phyloP scores from a whole-genome alignment of 371 early-diverging fungal species.

The Syncephalastrum racemosum region DNA sequence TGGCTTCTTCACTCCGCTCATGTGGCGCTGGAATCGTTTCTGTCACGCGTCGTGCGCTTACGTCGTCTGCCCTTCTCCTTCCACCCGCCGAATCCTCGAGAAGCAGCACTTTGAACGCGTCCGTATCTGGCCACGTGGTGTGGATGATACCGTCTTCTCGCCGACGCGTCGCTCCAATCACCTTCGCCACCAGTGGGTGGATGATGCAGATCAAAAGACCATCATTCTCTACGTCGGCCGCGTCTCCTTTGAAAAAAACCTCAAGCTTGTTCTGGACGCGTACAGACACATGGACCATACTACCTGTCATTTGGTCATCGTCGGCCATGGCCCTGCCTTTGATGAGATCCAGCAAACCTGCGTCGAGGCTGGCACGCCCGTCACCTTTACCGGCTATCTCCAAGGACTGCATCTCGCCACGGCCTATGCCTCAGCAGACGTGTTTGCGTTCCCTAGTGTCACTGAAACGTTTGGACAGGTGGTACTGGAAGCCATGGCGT shows the following conservation, averaged over 20 bases:
- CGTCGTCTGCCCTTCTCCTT: conserved; percentile 45
- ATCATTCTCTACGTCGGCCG: conserved; percentile 48
- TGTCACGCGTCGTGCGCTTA: conserved; percentile 40
- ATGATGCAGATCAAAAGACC: conserved; percentile 18
- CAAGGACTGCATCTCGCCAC: conserved; percentile 34
- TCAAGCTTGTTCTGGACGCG: conserved; percentile 38
- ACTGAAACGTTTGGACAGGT: conserved; percentile 57
- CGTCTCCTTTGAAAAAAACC: conserved; percentile 49
- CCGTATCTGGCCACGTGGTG: conserved; percentile 49
- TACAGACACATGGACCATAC: conserved; percentile 42
- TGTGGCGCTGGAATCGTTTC: conserved; percentile 52
- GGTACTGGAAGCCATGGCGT: conserved; percentile 49
- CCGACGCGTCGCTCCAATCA: conserved; percentile 23
- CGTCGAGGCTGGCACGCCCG: conserved; percentile 20
- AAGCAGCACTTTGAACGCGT: conserved; percentile 35
- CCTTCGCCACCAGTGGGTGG: conserved; percentile 34
- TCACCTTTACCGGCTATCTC: conserved; percentile 50
- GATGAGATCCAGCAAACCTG: conserved; percentile 32
- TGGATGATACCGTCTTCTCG: conserved; percentile 36
- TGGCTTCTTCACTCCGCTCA: conserved; percentile 33
- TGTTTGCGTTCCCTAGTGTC: conserved; percentile 48
- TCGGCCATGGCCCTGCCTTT: conserved; percentile 52
- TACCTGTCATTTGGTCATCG: conserved; percentile 45
- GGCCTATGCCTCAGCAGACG: conserved; percentile 50
- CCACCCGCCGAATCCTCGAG: conserved; percentile 29